These are phyloP conservation scores for Calophaca sinica DNA, from an alignment of 306 rosid species.

Conservation along the genomic window DNA sequence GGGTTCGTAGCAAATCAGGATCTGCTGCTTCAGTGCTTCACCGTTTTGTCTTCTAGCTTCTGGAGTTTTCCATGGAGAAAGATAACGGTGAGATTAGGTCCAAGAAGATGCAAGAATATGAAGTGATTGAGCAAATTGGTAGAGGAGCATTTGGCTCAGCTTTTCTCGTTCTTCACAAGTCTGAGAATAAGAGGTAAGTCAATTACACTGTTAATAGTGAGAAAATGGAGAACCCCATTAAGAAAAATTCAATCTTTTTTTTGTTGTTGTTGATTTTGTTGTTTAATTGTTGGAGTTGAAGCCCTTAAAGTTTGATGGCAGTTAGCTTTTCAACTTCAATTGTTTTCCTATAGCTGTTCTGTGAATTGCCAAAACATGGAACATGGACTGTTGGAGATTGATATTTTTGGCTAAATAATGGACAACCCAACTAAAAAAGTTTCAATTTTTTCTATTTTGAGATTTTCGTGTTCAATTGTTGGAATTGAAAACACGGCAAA, in stretches of 20 bases:
- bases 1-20: slow-evolving; percentile 46
- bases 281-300: slow-evolving; percentile 25
- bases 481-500: slow-evolving; percentile 6
- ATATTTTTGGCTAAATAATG: slow-evolving; percentile 37
- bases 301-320: slow-evolving; percentile 2
- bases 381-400: slow-evolving; percentile 6
- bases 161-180: slow-evolving; percentile 82
- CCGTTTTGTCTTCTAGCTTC: slow-evolving; percentile 45
- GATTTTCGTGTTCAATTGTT: slow-evolving; percentile 35
- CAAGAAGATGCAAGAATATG: slow-evolving; percentile 80
- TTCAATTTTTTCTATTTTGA: slow-evolving; percentile 15
- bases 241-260: slow-evolving; percentile 33
- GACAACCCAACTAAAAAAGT: slow-evolving; percentile 30
- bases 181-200: slow-evolving; percentile 77
- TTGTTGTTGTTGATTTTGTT: slow-evolving; percentile 14
- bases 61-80: slow-evolving; percentile 69
- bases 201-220: neutral
- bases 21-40: slow-evolving; percentile 42
- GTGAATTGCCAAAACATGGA: neutral
- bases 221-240: slow-evolving; percentile 39
- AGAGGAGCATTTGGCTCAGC: slow-evolving; percentile 92
- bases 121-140: slow-evolving; percentile 93
- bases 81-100: slow-evolving; percentile 69
- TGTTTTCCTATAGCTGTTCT: slow-evolving; percentile 3
- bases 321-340: slow-evolving; percentile 26